Conservation (phyloP, 306 rosid genomes). For the Casuarina equisetifolia region DNA sequence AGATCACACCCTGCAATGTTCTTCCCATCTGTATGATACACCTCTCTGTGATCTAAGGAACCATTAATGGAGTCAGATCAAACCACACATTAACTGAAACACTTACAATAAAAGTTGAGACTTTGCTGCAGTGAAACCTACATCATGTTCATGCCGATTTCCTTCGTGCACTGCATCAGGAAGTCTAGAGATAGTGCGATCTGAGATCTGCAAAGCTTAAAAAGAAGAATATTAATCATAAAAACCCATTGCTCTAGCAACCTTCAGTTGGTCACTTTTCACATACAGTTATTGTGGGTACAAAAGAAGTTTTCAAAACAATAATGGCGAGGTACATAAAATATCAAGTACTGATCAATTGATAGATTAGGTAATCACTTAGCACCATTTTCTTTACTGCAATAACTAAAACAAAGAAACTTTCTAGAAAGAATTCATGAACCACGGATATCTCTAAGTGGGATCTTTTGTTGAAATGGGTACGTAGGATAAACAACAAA, state of each 20-base stretch:
- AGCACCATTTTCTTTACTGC: not conserved
- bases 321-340: not conserved
- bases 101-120: conserved; percentile 2
- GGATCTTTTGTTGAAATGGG: not conserved
- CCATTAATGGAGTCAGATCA: conserved; percentile 13
- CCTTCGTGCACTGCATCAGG: conserved; percentile 70
- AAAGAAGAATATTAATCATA: not conserved
- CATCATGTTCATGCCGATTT: conserved; percentile 76
- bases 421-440: not conserved
- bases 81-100: conserved; percentile 15
- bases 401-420: not conserved
- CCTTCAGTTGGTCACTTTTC: conserved; percentile 7
- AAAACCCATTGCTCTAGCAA: not conserved
- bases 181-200: conserved; percentile 54
- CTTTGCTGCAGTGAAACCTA: conserved; percentile 22
- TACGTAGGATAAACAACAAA: not conserved
- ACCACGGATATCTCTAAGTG: not conserved
- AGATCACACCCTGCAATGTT: conserved; percentile 73
- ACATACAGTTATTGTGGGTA: not conserved
- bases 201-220: conserved; percentile 59
- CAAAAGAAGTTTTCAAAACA: not conserved
- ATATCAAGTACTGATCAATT: not conserved
- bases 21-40: conserved; percentile 79
- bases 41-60: conserved; percentile 66
- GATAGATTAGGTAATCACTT: not conserved